phyloP scores from a whole-genome alignment of 2,329 filamentous ascomycete genomes.

The Apiospora pterosperma region DNA sequence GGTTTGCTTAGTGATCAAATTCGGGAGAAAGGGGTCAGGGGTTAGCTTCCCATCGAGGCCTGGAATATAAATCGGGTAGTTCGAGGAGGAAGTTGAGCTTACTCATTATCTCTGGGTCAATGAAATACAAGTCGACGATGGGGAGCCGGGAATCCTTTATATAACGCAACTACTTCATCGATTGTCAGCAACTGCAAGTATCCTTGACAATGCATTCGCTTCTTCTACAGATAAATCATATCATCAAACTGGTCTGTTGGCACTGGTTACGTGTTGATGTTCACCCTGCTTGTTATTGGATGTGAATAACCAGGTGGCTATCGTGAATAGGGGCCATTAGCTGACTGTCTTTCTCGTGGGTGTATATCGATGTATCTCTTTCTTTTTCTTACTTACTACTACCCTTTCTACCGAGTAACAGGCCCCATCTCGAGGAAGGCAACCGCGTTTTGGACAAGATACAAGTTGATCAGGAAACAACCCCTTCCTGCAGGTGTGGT shows the following conservation, averaged over 20 bases:
- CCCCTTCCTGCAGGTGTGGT: neutral
- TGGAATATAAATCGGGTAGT: too few relatives aligned
- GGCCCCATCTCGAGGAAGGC: neutral
- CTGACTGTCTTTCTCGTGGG: too few relatives aligned
- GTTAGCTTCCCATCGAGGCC: too few relatives aligned
- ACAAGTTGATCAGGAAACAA: neutral
- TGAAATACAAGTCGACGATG: too few relatives aligned
- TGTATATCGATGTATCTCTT: too few relatives aligned
- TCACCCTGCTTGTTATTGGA: neutral
- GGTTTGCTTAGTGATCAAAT: neutral
- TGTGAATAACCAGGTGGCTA: neutral
- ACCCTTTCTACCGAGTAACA: neutral
- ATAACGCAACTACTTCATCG: too few relatives aligned
- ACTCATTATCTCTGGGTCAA: too few relatives aligned
- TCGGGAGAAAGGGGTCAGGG: neutral
- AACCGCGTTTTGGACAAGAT: neutral
- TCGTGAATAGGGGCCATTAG: neutral
- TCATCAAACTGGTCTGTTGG: neutral
- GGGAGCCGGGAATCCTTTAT: too few relatives aligned
- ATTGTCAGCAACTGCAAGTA: too few relatives aligned
- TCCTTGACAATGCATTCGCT: too few relatives aligned
- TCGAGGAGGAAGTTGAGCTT: neutral
- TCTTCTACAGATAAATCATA: too few relatives aligned
- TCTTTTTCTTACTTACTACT: neutral
- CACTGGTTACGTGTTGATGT: neutral